Conservation (phyloP, 2,329 filamentous ascomycete species). For the Phyllosticta capitalensis region DNA sequence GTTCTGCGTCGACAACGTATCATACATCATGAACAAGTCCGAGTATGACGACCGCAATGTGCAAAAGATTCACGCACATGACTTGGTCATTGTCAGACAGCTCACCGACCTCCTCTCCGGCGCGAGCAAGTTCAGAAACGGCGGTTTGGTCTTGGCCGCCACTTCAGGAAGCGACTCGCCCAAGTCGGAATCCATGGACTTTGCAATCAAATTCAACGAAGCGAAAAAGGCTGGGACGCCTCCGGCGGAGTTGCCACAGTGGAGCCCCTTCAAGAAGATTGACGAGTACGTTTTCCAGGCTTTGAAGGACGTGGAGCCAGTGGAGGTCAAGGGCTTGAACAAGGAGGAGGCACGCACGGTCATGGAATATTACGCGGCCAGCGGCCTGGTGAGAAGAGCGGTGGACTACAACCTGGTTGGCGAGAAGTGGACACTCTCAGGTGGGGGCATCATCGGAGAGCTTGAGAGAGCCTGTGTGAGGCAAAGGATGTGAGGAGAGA, state of each 20-base stretch:
- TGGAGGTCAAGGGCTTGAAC: constrained; percentile 57
- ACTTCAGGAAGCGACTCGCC: constrained; percentile 64
- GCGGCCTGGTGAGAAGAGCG: constrained; percentile 63
- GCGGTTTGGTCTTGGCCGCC: constrained; percentile 68
- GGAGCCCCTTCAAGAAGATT: constrained; percentile 43
- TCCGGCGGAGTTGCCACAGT: constrained; percentile 25
- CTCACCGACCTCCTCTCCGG: constrained; percentile 60
- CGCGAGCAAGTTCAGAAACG: constrained; percentile 51
- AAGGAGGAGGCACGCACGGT: constrained; percentile 66
- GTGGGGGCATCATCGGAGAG: constrained; percentile 75
- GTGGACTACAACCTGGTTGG: constrained; percentile 63
- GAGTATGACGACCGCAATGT: constrained; percentile 65
- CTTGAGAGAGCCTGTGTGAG: constrained; percentile 59
- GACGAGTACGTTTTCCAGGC: constrained; percentile 44
- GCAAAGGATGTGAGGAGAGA: constrained; percentile 24
- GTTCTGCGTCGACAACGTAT: constrained; percentile 67
- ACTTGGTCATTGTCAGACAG: constrained; percentile 64
- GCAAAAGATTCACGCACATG: constrained; percentile 73
- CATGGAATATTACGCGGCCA: constrained; percentile 89
- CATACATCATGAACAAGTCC: constrained; percentile 69
- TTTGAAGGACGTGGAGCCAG: constrained; percentile 36
- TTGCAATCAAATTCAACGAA: constrained; percentile 48
- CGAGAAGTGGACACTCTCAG: constrained; percentile 77
- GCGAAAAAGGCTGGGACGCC: constrained; percentile 26
- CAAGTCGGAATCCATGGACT: constrained; percentile 54